These are phyloP conservation scores for Trypanosoma congolense DNA, from an alignment of 208 protist species.

Conservation along the genomic window DNA sequence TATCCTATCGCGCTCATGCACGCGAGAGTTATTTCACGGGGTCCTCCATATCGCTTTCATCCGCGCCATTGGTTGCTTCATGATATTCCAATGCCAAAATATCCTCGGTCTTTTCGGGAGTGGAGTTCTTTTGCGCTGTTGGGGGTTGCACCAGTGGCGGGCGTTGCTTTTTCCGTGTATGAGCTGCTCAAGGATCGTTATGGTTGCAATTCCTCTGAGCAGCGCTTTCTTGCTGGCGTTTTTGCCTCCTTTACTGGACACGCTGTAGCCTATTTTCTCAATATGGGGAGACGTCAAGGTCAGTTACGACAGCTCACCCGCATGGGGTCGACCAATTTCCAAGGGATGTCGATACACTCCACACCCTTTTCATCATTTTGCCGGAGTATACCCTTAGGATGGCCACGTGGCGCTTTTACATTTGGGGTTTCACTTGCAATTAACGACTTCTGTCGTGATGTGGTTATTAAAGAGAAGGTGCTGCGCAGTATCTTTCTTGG, in stretches of 20 bases:
- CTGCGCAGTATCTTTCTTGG: slow-evolving; percentile 65
- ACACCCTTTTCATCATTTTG: slow-evolving; percentile 55
- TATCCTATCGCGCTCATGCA: slow-evolving; percentile 93
- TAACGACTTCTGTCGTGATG: slow-evolving; percentile 71
- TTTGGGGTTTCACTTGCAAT: slow-evolving; percentile 79
- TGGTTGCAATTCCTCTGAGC: slow-evolving; percentile 54
- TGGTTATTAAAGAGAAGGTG: slow-evolving; percentile 54
- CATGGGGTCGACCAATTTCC: slow-evolving; percentile 30
- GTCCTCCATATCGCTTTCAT: slow-evolving; percentile 33
- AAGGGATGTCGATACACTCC: slow-evolving; percentile 40
- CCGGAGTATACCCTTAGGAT: slow-evolving; percentile 65
- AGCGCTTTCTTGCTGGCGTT: slow-evolving; percentile 64
- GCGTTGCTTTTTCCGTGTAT: slow-evolving; percentile 87
- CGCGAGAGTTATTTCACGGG: slow-evolving; percentile 44
- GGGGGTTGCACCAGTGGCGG: slow-evolving; percentile 83
- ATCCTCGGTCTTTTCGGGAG: slow-evolving; percentile 57
- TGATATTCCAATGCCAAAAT: slow-evolving; percentile 48
- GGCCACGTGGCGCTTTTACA: slow-evolving; percentile 59
- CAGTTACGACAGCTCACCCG: slow-evolving; percentile 66
- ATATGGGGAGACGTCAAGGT: slow-evolving; percentile 74
- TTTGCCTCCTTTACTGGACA: slow-evolving; percentile 70
- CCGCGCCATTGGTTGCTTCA: slow-evolving; percentile 79
- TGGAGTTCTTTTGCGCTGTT: slow-evolving; percentile 84
- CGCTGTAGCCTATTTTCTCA: slow-evolving; percentile 83
- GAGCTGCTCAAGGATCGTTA: slow-evolving; percentile 76